Evolutionary conservation across 2,329 filamentous ascomycete species (phyloP), one percentile per base, ranked within the genome.

Genomic region (Aspergillus sergii): DNA sequence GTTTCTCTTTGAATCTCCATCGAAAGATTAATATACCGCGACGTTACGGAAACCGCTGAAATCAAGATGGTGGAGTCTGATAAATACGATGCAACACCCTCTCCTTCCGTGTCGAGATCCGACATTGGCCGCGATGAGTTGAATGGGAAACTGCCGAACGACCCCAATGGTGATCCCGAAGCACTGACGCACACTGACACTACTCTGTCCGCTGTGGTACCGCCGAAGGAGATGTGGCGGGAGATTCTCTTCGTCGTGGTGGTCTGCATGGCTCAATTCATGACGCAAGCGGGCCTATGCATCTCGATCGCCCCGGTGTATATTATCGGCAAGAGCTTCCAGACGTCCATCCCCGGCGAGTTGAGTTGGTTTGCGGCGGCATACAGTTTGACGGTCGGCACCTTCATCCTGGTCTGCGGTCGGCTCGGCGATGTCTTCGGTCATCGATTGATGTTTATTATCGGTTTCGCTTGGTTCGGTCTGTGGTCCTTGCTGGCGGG

Each of bases 321-420:
- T 55, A 76, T 82, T 48, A 84, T 86, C 57, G 83, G 81, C 19
- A 64, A 69, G 16, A 79, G 75, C 55, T 86, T 86, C 65, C 73
- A 75, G 21, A 73, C 81, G 43, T 76, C 71, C 5, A 77, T 78
- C 9, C 71, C 76, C 0, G 81, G 80, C 10, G 73, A 81, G 28
- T 73, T 86, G 14, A 81, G 80, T 36, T 89, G 87, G 86, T 81
- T 84, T 51, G 79, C 85, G 6, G 85, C 85, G 1, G 85, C 84
- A 1, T 90, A 87, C 69, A 81, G 79, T 26, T 72, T 88, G 63
- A 78, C 74, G 1, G 64, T 72, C 59, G 75, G 76, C 16, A 76
- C 73, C 1, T 79, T 79, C 61, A 77, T 79, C 45, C 66, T 78
- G 2, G 63, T 75, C 21, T 65, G 73, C 5, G 77, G 77, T n/a